Evolutionary conservation across 1,284 basidiomycete genomes (phyloP).

Genomic region (Papiliotrema flavescens): DNA sequence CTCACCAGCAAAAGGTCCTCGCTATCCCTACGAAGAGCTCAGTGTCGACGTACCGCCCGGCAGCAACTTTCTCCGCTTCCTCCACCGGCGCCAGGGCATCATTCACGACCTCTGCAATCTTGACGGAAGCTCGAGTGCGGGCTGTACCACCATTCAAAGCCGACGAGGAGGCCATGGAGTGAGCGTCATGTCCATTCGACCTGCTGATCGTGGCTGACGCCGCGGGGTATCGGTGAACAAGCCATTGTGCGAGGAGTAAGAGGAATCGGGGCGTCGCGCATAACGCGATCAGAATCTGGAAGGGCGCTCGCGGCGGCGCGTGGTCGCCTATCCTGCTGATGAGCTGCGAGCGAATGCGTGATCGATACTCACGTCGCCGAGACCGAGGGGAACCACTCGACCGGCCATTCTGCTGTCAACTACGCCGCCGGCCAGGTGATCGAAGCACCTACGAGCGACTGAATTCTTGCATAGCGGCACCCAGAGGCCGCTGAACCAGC

Average conservation of each 20-base stretch:
- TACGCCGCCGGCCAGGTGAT: no score
- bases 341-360: not conserved
- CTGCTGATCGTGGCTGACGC: no score
- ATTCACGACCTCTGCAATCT: not conserved
- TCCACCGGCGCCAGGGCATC: slow-evolving; percentile 9
- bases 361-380: slow-evolving; percentile 70
- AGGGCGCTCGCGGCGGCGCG: slow-evolving; percentile 82
- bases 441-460: slow-evolving; percentile 48
- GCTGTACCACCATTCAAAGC: not conserved
- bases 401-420: slow-evolving; percentile 63
- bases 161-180: not conserved
- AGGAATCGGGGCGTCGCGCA: slow-evolving; percentile 79
- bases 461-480: slow-evolving; percentile 84
- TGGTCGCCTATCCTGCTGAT: slow-evolving; percentile 76
- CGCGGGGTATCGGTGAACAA: slow-evolving; percentile 51
- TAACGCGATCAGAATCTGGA: slow-evolving; percentile 86
- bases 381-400: slow-evolving; percentile 91
- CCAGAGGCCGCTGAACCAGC: slow-evolving; percentile 66
- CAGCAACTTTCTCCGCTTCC: not conserved
- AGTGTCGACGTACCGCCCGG: slow-evolving; percentile 51
- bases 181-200: no score
- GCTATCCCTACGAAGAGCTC: slow-evolving; percentile 65
- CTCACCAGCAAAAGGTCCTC: slow-evolving; percentile 69
- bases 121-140: not conserved
- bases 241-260: slow-evolving; percentile 70